phyloP scores from a whole-genome alignment of 2,329 filamentous ascomycete species.

The Aspergillus sp. region DNA sequence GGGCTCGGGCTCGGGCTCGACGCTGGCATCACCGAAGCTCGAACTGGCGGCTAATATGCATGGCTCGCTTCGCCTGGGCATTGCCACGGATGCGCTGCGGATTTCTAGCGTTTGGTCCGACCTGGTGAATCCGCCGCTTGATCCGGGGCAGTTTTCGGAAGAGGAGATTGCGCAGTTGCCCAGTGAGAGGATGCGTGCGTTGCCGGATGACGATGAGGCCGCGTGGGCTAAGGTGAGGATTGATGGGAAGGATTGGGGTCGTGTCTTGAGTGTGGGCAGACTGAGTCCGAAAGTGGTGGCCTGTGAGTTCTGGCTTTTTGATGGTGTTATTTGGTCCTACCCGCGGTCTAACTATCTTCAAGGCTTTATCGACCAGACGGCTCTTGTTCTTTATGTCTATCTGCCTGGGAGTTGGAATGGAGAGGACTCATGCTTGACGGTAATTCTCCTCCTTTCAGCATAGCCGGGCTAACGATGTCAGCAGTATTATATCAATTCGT shows the following conservation, averaged over 20 bases:
- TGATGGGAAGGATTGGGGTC: constrained; percentile 89
- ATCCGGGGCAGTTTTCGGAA: constrained; percentile 63
- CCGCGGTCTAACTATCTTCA: no score
- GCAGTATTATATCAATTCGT: constrained; percentile 40
- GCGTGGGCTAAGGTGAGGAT: constrained; percentile 84
- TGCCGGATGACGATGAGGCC: constrained; percentile 60
- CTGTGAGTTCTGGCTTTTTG: constrained; percentile 44
- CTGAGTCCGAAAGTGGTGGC: constrained; percentile 87
- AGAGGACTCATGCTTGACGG: constrained; percentile 39
- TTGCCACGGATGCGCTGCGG: constrained; percentile 72
- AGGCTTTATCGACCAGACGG: constrained; percentile 39
- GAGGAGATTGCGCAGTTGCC: constrained; percentile 64
- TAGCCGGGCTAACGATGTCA: not conserved
- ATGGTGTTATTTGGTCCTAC: no score
- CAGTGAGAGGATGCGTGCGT: constrained; percentile 62
- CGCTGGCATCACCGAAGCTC: constrained; percentile 51
- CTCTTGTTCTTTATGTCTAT: constrained; percentile 39
- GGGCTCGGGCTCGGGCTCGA: constrained; percentile 20
- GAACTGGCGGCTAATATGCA: constrained; percentile 93
- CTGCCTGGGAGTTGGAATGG: constrained; percentile 32
- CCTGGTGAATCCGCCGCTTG: constrained; percentile 77
- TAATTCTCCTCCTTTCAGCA: constrained; percentile 16
- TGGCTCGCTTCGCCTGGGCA: constrained; percentile 68
- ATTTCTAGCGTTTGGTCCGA: constrained; percentile 81
- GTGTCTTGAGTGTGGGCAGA: constrained; percentile 83